Percentiles rank a stretch among this genome's conserved stretches.
Conservation (phyloP, 495 filamentous ascomycete genomes). For the Pyrenula massariospora region DNA sequence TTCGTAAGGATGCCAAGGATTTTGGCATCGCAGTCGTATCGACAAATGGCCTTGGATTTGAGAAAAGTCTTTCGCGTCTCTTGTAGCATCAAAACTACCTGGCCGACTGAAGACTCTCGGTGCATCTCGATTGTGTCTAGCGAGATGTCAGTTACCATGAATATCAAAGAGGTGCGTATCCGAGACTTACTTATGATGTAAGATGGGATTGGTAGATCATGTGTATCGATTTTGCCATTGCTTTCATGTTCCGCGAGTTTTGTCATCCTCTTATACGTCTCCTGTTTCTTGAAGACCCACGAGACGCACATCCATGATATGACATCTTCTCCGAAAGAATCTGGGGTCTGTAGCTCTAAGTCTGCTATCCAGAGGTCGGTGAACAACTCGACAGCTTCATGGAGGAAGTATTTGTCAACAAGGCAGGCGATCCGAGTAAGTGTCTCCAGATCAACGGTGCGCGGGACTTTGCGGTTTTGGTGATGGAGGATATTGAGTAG, state of each 20-base stretch:
- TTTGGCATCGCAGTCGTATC: not conserved
- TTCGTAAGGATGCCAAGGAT: not conserved
- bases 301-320: conserved; percentile 15
- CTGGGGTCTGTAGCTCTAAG: conserved; percentile 2
- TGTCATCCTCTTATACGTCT: not conserved
- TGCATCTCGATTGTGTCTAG: not conserved
- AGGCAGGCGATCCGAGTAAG: conserved; percentile 13
- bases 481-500: conserved; percentile 16
- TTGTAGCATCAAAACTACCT: not conserved
- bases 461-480: conserved; percentile 9
- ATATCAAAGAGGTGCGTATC: not conserved
- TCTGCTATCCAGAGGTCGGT: conserved; percentile 24
- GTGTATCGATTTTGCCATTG: not conserved
- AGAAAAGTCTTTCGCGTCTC: not conserved
- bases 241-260: not conserved
- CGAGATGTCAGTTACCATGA: not conserved
- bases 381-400: conserved; percentile 26
- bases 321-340: conserved; percentile 4
- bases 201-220: not conserved
- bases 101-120: not conserved
- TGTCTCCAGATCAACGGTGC: conserved; percentile 4
- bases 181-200: not conserved
- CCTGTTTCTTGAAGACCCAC: conserved; percentile 9
- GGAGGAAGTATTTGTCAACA: conserved; percentile 20
- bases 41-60: not conserved